Evolutionary conservation across 106 monocot genomes (phyloP).

Genomic region (Allium sativum): DNA sequence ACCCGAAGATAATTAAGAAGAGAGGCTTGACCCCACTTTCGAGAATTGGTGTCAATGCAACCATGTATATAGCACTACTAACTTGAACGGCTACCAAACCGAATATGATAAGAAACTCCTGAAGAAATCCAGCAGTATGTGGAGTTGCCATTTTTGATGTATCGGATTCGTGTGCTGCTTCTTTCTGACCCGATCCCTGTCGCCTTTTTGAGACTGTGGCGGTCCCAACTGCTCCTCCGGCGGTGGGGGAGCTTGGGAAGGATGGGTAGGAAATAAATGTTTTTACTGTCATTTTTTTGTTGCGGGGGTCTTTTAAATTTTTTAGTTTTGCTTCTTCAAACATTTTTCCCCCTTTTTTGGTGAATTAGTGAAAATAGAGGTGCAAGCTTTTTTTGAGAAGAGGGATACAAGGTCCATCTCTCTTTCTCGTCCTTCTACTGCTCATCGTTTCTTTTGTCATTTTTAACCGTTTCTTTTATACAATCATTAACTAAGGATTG

Average conservation of each 20-base stretch:
- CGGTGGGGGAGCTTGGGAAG: slow-evolving; percentile 1
- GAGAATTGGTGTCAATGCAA: slow-evolving; percentile 32
- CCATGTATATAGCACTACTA: slow-evolving; percentile 28
- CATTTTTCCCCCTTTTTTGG: too few species aligned
- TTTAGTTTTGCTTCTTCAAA: neutral
- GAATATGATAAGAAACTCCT: slow-evolving; percentile 27
- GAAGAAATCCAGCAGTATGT: slow-evolving; percentile 3
- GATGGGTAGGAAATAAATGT: slow-evolving; percentile 10
- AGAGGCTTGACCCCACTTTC: slow-evolving; percentile 39
- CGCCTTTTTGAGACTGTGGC: neutral
- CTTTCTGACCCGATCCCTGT: neutral
- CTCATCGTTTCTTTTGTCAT: too few species aligned
- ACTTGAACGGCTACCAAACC: slow-evolving; percentile 43
- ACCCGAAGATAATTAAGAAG: slow-evolving; percentile 35
- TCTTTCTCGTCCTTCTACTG: too few species aligned
- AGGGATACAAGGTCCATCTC: too few species aligned
- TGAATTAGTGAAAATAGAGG: too few species aligned
- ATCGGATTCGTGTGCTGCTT: neutral
- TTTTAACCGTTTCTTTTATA: too few species aligned
- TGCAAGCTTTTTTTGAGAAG: too few species aligned
- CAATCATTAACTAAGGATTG: too few species aligned
- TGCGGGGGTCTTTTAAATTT: too few species aligned
- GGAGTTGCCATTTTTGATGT: neutral
- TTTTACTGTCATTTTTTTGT: neutral
- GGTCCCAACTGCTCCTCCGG: slow-evolving; percentile 2